Conservation (phyloP, 768 basidiomycete species). For the Filobasidium wieringae region DNA sequence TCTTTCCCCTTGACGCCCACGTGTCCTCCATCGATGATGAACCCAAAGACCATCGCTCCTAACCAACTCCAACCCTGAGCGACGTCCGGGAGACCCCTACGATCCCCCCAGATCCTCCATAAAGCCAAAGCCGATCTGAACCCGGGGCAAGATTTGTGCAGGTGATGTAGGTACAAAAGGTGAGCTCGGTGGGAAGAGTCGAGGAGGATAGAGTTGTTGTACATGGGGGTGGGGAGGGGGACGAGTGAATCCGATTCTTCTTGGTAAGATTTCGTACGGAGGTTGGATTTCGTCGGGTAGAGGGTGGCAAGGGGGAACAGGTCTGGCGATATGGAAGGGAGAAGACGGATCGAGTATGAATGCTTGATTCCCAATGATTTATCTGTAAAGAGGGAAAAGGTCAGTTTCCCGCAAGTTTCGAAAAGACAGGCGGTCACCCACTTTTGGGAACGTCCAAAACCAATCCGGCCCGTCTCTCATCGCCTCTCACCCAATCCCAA, state of each 20-base stretch:
- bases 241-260: constrained; percentile 9
- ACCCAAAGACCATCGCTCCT: constrained; percentile 43
- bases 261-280: constrained; percentile 42
- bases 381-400: background rate
- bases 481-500: constrained; percentile 20
- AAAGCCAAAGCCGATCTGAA: constrained; percentile 61
- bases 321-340: constrained; percentile 52
- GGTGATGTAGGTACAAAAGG: constrained; percentile 48
- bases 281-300: constrained; percentile 62
- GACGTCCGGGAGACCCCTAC: constrained; percentile 48
- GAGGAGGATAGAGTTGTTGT: constrained; percentile 58
- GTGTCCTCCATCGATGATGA: constrained; percentile 56
- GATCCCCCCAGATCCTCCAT: constrained; percentile 79
- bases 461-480: constrained; percentile 23
- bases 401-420: background rate
- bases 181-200: constrained; percentile 43
- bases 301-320: constrained; percentile 48
- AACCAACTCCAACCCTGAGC: constrained; percentile 51
- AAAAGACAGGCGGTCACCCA: constrained; percentile 18
- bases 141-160: constrained; percentile 46
- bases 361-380: constrained; percentile 44
- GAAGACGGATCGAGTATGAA: constrained; percentile 59
- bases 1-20: constrained; percentile 29
- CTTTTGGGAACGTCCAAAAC: constrained; percentile 27
- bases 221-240: constrained; percentile 55